These are phyloP conservation scores for Termitomyces bulborhizus DNA, from an alignment of 768 basidiomycete species.

Conservation along the genomic window DNA sequence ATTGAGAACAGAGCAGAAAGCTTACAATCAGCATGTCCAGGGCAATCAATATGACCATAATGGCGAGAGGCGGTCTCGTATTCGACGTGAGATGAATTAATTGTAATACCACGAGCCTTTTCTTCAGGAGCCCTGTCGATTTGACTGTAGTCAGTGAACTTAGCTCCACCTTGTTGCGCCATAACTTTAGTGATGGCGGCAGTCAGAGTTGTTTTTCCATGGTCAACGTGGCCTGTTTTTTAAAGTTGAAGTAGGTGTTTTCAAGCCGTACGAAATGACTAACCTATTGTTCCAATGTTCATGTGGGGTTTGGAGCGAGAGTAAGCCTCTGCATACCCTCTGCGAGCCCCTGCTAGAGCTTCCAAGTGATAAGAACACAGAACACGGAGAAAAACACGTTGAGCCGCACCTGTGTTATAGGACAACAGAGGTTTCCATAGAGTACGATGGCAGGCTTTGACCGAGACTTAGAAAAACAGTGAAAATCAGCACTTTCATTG, in stretches of 20 bases:
- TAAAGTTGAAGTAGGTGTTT: not conserved
- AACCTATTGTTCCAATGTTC: slow-evolving; percentile 85
- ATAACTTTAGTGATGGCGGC: slow-evolving; percentile 95
- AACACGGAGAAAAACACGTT: slow-evolving; percentile 6
- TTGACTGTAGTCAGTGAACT: slow-evolving; percentile 92
- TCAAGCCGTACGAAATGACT: slow-evolving; percentile 13
- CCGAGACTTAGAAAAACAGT: slow-evolving; percentile 9
- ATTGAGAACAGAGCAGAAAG: slow-evolving; percentile 1
- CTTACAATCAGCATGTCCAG: slow-evolving; percentile 92
- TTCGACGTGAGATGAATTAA: slow-evolving; percentile 97
- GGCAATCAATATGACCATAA: slow-evolving; percentile 98
- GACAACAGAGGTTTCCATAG: slow-evolving; percentile 20
- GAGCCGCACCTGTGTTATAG: slow-evolving; percentile 22
- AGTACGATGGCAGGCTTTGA: slow-evolving; percentile 33
- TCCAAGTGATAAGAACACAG: not conserved
- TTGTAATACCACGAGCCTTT: slow-evolving; percentile 98
- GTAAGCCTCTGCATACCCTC: slow-evolving; percentile 77
- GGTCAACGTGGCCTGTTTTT: slow-evolving; percentile 82
- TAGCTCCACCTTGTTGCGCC: slow-evolving; percentile 65
- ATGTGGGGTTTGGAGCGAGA: slow-evolving; percentile 81
- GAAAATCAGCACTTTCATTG: not conserved
- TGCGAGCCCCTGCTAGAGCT: slow-evolving; percentile 35
- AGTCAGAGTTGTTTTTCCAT: slow-evolving; percentile 96
- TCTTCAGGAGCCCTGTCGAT: slow-evolving; percentile 99
- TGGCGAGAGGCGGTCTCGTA: slow-evolving; percentile 89